A percentile compares a stretch with the other conserved stretches of the same genome.
Evolutionary conservation across 257 asterid genomes (phyloP).

Genomic region (Petunia axillaris): DNA sequence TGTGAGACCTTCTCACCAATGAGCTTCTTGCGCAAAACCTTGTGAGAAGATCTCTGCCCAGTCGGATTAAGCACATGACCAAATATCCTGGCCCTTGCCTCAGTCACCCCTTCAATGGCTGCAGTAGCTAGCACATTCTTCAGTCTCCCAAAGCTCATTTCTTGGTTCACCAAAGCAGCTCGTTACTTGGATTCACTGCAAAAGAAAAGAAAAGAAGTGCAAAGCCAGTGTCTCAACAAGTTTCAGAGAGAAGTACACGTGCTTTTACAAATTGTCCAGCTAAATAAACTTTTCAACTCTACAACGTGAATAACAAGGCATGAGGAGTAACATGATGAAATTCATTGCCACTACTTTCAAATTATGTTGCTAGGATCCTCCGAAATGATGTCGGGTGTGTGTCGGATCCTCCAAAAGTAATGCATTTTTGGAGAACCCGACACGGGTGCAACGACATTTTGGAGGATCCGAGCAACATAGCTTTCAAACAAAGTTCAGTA

Average conservation of each 20-base stretch:
- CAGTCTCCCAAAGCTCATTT: constrained; percentile 71
- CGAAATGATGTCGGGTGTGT: too few species aligned
- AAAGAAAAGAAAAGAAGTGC: neutral
- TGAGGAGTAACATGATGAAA: too few species aligned
- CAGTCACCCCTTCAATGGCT: constrained; percentile 69
- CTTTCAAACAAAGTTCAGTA: neutral
- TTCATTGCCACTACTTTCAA: too few species aligned
- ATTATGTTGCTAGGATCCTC: too few species aligned
- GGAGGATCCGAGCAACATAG: too few species aligned
- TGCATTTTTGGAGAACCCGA: too few species aligned
- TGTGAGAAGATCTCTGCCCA: constrained; percentile 82
- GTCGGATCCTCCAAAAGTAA: too few species aligned
- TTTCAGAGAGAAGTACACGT: too few species aligned
- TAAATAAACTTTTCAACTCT: too few species aligned
- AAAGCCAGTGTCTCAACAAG: neutral
- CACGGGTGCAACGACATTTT: too few species aligned
- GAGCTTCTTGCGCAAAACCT: constrained; percentile 84
- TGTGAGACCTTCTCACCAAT: constrained; percentile 79
- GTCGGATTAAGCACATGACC: constrained; percentile 85
- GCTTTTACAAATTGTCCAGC: too few species aligned
- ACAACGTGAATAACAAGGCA: too few species aligned
- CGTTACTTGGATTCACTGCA: neutral
- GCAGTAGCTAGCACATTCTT: constrained; percentile 71
- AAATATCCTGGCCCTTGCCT: constrained; percentile 88
- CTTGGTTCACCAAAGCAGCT: constrained; percentile 18